A percentile compares a stretch with the other conserved stretches of the same genome.
phyloP scores from a whole-genome alignment of 2,329 filamentous ascomycete genomes.

The Xylaria sp. region DNA sequence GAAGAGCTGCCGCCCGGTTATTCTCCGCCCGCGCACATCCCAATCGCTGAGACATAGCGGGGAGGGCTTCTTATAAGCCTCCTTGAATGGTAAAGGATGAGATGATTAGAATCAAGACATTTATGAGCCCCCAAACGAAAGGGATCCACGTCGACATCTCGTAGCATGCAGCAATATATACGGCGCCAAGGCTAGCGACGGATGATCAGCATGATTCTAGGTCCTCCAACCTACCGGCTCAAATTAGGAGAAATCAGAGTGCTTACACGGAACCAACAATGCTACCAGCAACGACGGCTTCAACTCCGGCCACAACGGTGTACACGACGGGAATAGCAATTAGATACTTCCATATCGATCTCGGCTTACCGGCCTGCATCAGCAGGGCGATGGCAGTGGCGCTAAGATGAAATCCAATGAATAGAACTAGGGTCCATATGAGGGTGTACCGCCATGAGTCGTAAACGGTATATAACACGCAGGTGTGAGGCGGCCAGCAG shows the following conservation, averaged over 20 bases:
- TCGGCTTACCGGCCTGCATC: constrained; percentile 72
- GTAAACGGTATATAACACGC: constrained; percentile 75
- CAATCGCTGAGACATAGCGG: constrained; percentile 31
- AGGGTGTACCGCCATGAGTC: constrained; percentile 92
- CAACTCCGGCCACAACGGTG: constrained; percentile 74
- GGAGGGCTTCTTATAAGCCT: constrained; percentile 69
- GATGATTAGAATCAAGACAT: constrained; percentile 82
- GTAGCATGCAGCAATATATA: constrained; percentile 85
- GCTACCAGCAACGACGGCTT: constrained; percentile 83
- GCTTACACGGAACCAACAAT: constrained; percentile 82
- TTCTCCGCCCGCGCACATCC: constrained; percentile 39
- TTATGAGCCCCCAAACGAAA: constrained; percentile 87
- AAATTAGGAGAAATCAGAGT: not conserved
- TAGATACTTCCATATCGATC: constrained; percentile 68
- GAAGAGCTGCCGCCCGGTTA: constrained; percentile 42
- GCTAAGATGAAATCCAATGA: constrained; percentile 77
- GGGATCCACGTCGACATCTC: constrained; percentile 96
- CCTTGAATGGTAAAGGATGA: constrained; percentile 95
- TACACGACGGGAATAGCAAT: constrained; percentile 81
- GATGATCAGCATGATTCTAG: constrained; percentile 31
- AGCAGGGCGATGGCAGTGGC: constrained; percentile 77
- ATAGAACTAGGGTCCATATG: constrained; percentile 86
- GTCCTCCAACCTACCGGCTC: not conserved
- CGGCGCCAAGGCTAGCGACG: constrained; percentile 73
- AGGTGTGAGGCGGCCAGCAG: constrained; percentile 74